Conservation (phyloP, 2,329 filamentous ascomycete genomes). For the Bipolaris zeicola region DNA sequence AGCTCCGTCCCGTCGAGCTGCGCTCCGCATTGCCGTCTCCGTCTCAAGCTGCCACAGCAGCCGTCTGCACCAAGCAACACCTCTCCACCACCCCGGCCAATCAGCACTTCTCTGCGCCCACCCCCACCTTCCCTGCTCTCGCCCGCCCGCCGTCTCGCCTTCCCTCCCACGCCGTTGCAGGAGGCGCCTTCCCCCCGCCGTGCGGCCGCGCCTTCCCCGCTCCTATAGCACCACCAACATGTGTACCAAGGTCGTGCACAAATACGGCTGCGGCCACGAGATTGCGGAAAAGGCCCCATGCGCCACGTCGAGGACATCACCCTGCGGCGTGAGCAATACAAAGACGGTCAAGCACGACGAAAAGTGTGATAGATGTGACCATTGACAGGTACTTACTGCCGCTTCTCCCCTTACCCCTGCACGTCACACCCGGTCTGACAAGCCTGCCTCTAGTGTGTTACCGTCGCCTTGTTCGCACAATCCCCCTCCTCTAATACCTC, state of each 20-base stretch:
- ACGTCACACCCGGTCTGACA: constrained; percentile 39
- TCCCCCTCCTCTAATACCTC: constrained; percentile 36
- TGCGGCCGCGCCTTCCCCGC: constrained; percentile 23
- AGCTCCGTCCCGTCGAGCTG: constrained; percentile 14
- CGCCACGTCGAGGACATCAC: constrained; percentile 52
- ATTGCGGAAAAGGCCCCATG: constrained; percentile 52
- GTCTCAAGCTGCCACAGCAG: constrained; percentile 6
- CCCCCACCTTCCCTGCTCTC: constrained; percentile 18
- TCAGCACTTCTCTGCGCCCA: constrained; percentile 29
- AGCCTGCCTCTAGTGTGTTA: constrained; percentile 31
- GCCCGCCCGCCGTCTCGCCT: constrained; percentile 30
- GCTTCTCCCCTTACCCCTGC: constrained; percentile 8
- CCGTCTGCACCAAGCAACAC: constrained; percentile 23
- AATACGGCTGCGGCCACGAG: constrained; percentile 55
- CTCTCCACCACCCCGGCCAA: constrained; percentile 31
- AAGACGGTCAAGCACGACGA: constrained; percentile 56
- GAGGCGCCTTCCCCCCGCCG: constrained; percentile 29
- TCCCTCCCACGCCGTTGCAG: constrained; percentile 28
- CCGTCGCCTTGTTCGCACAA: constrained; percentile 41
- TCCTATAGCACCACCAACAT: constrained; percentile 40
- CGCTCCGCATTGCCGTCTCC: constrained; percentile 17
- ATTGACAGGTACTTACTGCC: constrained; percentile 48
- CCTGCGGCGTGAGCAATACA: constrained; percentile 50
- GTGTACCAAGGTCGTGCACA: constrained; percentile 56
- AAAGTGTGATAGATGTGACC: constrained; percentile 55